A percentile compares a stretch with the other conserved stretches of the same genome.
phyloP scores from a whole-genome alignment of 2,329 filamentous ascomycete species.

The Aspergillus sp. region DNA sequence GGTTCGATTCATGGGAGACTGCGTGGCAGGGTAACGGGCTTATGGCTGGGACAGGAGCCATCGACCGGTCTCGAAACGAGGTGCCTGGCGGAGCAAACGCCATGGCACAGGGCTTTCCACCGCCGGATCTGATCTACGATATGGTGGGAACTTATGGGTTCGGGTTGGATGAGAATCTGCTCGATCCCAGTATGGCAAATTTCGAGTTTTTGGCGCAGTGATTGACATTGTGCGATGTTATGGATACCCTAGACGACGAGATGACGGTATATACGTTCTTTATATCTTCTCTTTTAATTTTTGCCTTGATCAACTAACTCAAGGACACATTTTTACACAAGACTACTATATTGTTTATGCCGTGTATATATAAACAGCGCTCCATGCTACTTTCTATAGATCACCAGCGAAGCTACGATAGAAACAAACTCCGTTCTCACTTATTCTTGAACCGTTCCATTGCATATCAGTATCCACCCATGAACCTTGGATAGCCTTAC shows the following conservation, averaged over 20 bases:
- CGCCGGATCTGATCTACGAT: slow-evolving; percentile 37
- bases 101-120: slow-evolving; percentile 37
- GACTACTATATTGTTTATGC: too few species aligned
- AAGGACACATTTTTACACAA: too few species aligned
- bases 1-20: slow-evolving; percentile 36
- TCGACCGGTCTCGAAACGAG: slow-evolving; percentile 17
- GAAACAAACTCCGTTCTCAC: too few species aligned
- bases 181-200: slow-evolving; percentile 38
- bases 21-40: slow-evolving; percentile 19
- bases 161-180: slow-evolving; percentile 36
- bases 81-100: slow-evolving; percentile 38
- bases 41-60: neutral
- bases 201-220: slow-evolving; percentile 36
- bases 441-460: too few species aligned
- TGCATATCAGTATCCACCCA: too few species aligned
- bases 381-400: too few species aligned
- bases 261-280: too few species aligned
- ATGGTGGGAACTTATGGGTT: slow-evolving; percentile 42
- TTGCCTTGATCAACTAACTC: too few species aligned
- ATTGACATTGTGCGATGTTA: neutral
- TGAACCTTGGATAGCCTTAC: too few species aligned
- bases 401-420: too few species aligned
- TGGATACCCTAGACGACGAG: neutral
- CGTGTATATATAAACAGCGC: too few species aligned
- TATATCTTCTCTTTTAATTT: too few species aligned